These are phyloP conservation scores for Dictyostelium firmibasis DNA, from an alignment of 78 protist species.

Conservation along the genomic window DNA sequence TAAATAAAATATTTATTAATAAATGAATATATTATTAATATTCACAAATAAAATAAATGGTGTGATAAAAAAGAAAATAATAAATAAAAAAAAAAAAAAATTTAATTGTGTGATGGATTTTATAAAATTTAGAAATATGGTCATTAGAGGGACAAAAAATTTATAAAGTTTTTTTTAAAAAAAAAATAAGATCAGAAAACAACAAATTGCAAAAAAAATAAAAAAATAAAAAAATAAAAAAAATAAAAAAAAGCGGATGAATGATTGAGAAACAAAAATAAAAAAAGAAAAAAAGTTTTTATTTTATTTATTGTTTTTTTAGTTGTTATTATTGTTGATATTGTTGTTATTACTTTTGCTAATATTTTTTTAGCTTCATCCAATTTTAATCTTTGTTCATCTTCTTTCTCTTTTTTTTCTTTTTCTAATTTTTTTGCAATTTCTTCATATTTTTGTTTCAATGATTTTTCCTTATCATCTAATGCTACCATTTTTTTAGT, in stretches of 20 bases:
- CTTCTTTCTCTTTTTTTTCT: constrained; percentile 20
- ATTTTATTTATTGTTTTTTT: neutral
- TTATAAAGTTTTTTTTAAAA: neutral
- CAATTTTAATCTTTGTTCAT: constrained; percentile 12
- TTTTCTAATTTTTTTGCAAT: constrained; percentile 15
- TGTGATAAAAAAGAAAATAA: too few relatives aligned
- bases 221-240: neutral
- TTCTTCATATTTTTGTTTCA: constrained; percentile 55
- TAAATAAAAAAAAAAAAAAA: too few relatives aligned
- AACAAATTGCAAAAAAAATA: neutral
- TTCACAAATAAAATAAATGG: too few relatives aligned
- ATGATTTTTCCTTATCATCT: constrained; percentile 48
- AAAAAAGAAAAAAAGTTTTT: neutral
- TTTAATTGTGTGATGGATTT: neutral
- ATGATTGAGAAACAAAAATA: neutral
- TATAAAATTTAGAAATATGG: too few relatives aligned
- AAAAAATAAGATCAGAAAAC: neutral
- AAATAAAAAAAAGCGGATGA: neutral
- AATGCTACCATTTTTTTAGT: neutral
- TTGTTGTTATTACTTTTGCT: neutral
- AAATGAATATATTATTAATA: too few relatives aligned
- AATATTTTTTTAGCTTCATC: constrained; percentile 34
- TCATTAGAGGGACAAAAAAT: neutral
- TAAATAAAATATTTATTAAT: neutral
- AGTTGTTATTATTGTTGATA: neutral